Conservation (phyloP, 495 filamentous ascomycete species). For the Alectoria sarmentosa region DNA sequence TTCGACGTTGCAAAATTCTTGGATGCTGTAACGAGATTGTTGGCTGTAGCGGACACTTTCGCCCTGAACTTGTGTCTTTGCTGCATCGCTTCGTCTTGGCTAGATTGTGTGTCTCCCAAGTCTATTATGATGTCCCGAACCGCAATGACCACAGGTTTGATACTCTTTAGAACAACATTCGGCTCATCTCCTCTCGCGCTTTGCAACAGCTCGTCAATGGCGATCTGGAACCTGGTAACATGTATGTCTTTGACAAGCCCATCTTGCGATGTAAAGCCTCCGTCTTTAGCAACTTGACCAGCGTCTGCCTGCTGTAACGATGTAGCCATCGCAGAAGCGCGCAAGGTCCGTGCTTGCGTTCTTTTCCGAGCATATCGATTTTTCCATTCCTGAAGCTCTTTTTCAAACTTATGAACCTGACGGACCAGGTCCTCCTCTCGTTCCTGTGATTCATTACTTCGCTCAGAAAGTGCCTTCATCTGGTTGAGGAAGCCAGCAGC, state of each 20-base stretch:
- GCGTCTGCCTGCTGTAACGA: constrained; percentile 57
- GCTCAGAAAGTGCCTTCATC: constrained; percentile 79
- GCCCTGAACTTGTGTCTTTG: constrained; percentile 60
- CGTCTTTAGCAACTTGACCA: constrained; percentile 55
- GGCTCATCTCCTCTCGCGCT: constrained; percentile 66
- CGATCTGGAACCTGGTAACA: constrained; percentile 90
- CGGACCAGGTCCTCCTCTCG: constrained; percentile 68
- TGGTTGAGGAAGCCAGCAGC: constrained; percentile 78
- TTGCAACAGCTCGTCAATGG: constrained; percentile 87
- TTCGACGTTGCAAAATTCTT: constrained; percentile 78
- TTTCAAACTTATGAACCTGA: constrained; percentile 67
- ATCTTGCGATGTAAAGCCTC: constrained; percentile 60
- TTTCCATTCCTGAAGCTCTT: constrained; percentile 82
- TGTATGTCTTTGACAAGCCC: constrained; percentile 85
- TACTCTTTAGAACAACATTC: constrained; percentile 62
- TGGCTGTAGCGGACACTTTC: constrained; percentile 80
- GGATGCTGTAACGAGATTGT: constrained; percentile 88
- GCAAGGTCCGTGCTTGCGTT: constrained; percentile 73
- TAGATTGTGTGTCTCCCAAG: constrained; percentile 51
- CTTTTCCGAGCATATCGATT: constrained; percentile 79
- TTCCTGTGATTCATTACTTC: constrained; percentile 70
- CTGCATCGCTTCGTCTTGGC: constrained; percentile 34
- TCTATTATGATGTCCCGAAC: constrained; percentile 77
- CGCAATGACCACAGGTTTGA: constrained; percentile 73
- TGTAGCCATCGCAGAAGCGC: constrained; percentile 70